Evolutionary conservation across 2,329 filamentous ascomycete species (phyloP).

Genomic region (Fusarium continuum): DNA sequence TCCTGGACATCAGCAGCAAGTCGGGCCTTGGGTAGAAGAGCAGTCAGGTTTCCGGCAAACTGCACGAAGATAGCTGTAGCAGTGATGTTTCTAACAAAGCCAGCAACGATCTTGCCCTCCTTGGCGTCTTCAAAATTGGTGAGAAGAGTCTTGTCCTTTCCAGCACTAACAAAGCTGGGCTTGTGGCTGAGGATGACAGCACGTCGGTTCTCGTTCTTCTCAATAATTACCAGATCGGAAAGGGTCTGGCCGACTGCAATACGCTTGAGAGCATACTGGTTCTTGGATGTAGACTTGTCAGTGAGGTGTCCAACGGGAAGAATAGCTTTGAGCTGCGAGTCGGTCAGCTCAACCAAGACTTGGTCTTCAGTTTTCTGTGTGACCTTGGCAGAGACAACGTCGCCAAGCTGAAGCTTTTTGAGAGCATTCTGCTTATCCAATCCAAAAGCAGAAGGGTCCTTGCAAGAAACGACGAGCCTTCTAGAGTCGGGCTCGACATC

Average conservation of each 20-base stretch:
- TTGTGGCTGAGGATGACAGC: conserved; percentile 84
- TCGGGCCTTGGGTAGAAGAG: conserved; percentile 81
- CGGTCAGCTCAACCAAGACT: conserved; percentile 78
- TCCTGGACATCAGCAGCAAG: conserved; percentile 74
- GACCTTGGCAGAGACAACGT: conserved; percentile 79
- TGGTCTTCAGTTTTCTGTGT: conserved; percentile 83
- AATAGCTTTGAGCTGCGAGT: conserved; percentile 78
- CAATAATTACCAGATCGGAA: conserved; percentile 83
- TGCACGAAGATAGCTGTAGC: conserved; percentile 86
- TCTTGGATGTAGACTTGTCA: conserved; percentile 85
- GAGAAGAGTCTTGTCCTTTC: conserved; percentile 77
- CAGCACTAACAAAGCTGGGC: conserved; percentile 79
- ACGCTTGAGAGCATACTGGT: conserved; percentile 78
- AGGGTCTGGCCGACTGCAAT: conserved; percentile 86
- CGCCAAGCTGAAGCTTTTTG: conserved; percentile 76
- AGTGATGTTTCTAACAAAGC: conserved; percentile 88
- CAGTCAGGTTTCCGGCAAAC: conserved; percentile 80
- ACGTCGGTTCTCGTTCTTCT: conserved; percentile 81
- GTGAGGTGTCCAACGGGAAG: conserved; percentile 82
- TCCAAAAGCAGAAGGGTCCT: conserved; percentile 82
- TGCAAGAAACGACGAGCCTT: conserved; percentile 89
- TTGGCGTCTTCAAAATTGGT: conserved; percentile 75
- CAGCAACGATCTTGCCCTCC: conserved; percentile 73
- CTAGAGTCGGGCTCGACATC: conserved; percentile 76
- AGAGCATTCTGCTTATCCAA: conserved; percentile 79